Base-by-base conservation (phyloP, 768 basidiomycete genomes). In the Panellus pusillus region DNA sequence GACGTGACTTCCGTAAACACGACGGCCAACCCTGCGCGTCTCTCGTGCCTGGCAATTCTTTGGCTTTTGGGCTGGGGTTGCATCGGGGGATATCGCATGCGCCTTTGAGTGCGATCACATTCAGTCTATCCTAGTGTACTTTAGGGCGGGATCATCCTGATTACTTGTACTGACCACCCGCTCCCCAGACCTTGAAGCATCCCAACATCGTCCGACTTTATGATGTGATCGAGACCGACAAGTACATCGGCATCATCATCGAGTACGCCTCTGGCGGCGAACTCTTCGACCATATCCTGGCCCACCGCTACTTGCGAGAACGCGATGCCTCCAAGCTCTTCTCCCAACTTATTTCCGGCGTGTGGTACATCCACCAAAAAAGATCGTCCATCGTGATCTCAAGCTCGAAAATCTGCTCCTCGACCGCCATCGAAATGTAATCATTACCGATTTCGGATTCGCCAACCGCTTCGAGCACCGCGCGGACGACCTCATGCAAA, bases 381-480 rank as follows among this genome's bases (percentile, higher is more conserved):
- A 97, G 76, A 98, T 99, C 57, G 96, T 98, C 44, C 97, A 99
- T 70, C 92, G 97, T 54, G 96, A 99, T 74, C 87, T 99, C 71
- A 99, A 99, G 74, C 87, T 99, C 60, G 96, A 98, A 75, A 99
- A 98, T 67, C 79, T 99, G 3, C 86, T 99, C 38, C 86, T 99
- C 53, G 97, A 99, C 75, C 89, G 95, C 57, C 86, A 98, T 66
- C 86, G 97, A 46, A 98, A 99, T 67, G 93, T 99, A 61, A 96
- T 99, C 76, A 97, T 99, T 76, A 98, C 97, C 52, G 97, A 98
- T 69, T 99, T 99, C 69, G 97, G 97, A 12, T 99, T 98, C 65
- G 97, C 97, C 55, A 99, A 98, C 74, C 86, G 90, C 45, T 99
- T 98, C 68, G 93, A 96, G 69, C 91, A 96, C 66, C 84, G 86